Evolutionary conservation across 2,329 filamentous ascomycete species (phyloP).

Genomic region (Aspergillus uvarum): DNA sequence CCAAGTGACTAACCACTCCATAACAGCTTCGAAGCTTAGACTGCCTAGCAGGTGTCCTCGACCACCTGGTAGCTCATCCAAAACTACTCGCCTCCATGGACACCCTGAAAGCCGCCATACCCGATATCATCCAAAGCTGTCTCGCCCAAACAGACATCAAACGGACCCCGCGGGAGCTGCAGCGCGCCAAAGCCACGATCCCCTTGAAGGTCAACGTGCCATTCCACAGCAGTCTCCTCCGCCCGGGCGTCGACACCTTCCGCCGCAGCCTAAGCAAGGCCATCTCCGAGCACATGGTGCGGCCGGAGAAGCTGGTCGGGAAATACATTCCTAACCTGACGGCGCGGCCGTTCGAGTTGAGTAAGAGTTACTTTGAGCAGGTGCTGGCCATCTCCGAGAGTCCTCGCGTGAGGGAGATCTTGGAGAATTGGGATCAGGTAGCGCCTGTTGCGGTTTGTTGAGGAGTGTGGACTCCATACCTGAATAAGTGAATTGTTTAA

Average conservation of each 20-base stretch:
- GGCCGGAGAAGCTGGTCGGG: conserved; percentile 5
- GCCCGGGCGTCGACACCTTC: conserved; percentile 2
- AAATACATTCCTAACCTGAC: conserved; percentile 7
- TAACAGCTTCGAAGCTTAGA: conserved; percentile 2
- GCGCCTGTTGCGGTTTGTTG: neutral
- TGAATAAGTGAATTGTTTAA: too few relatives aligned
- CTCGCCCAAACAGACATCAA: neutral
- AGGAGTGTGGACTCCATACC: neutral
- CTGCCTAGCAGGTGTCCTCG: neutral
- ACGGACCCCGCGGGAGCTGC: neutral
- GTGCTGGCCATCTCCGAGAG: neutral
- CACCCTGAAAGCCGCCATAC: neutral
- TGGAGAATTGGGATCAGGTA: neutral
- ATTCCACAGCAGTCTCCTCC: conserved; percentile 7
- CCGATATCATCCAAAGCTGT: neutral
- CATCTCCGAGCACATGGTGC: neutral
- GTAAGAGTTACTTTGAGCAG: neutral
- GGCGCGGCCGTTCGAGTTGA: conserved; percentile 6
- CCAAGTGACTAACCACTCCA: neutral
- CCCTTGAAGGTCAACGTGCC: conserved; percentile 9
- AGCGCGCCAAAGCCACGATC: conserved; percentile 1
- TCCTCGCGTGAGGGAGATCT: neutral
- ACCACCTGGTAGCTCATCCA: neutral
- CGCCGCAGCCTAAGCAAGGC: conserved; percentile 2
- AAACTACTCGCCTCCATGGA: neutral